phyloP scores from a whole-genome alignment of 2,329 filamentous ascomycete genomes.

The Furcasterigmium sp. region DNA sequence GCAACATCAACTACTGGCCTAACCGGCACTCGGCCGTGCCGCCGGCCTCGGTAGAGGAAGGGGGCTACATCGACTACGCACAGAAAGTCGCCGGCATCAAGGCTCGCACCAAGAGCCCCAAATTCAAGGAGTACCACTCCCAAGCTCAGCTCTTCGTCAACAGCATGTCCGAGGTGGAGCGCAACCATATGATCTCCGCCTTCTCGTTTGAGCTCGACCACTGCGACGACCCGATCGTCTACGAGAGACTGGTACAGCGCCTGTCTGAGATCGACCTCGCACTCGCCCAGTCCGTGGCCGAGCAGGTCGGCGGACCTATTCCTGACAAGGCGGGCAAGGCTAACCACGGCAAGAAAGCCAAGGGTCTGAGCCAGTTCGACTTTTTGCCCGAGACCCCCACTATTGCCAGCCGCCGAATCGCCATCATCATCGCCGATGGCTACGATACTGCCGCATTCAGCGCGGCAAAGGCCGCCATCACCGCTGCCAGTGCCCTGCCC shows the following conservation, averaged over 20 bases:
- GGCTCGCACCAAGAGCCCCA: conserved; percentile 59
- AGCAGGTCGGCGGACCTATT: conserved; percentile 60
- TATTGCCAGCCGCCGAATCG: conserved; percentile 66
- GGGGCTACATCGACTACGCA: conserved; percentile 64
- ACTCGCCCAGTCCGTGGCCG: conserved; percentile 64
- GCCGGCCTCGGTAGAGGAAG: conserved; percentile 56
- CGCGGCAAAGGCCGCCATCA: conserved; percentile 58
- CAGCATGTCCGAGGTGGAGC: conserved; percentile 63
- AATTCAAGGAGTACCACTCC: conserved; percentile 72
- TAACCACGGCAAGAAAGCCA: conserved; percentile 66
- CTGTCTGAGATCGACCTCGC: conserved; percentile 67
- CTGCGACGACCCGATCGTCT: conserved; percentile 74
- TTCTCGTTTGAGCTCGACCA: conserved; percentile 72
- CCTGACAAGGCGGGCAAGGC: conserved; percentile 45
- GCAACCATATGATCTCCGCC: conserved; percentile 54
- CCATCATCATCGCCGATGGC: conserved; percentile 72
- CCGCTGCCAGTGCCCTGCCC: conserved; percentile 58
- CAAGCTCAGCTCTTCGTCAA: conserved; percentile 84
- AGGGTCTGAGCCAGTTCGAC: conserved; percentile 64
- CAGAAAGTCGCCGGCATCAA: conserved; percentile 66
- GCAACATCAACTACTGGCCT: conserved; percentile 75
- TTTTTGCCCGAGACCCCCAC: conserved; percentile 58
- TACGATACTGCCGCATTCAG: conserved; percentile 64
- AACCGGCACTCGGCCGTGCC: conserved; percentile 62
- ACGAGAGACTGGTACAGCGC: conserved; percentile 62